These are phyloP conservation scores for Leccinum subgranulosum DNA, from an alignment of 768 basidiomycete species.

Conservation along the genomic window DNA sequence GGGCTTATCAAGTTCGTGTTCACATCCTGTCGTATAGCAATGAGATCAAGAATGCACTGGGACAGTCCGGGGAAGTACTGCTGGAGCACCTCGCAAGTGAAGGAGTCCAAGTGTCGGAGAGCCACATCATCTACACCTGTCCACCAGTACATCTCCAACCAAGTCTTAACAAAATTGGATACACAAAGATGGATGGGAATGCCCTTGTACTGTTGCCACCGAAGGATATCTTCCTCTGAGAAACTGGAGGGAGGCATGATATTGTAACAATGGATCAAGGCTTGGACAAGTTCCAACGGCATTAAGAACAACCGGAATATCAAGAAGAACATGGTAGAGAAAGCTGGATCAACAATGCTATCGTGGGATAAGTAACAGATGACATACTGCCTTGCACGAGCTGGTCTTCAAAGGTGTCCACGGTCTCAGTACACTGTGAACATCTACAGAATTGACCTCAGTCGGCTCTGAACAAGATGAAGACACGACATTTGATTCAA, in stretches of 20 bases:
- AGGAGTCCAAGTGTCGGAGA: slow-evolving; percentile 52
- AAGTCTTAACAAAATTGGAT: slow-evolving; percentile 89
- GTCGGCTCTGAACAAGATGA: slow-evolving; percentile 33
- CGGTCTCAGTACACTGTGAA: slow-evolving; percentile 31
- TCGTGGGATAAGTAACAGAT: slow-evolving; percentile 75
- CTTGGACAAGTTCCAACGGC: slow-evolving; percentile 70
- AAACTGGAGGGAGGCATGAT: slow-evolving; percentile 60
- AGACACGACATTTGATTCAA: slow-evolving; percentile 17
- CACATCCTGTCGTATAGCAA: slow-evolving; percentile 51
- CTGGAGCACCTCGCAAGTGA: slow-evolving; percentile 59
- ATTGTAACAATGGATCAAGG: slow-evolving; percentile 81
- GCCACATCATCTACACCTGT: slow-evolving; percentile 68
- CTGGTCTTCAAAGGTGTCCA: slow-evolving; percentile 48
- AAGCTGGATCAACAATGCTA: slow-evolving; percentile 81
- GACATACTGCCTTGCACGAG: slow-evolving; percentile 52
- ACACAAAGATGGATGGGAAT: slow-evolving; percentile 88
- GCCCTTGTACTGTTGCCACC: slow-evolving; percentile 88
- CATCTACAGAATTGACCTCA: slow-evolving; percentile 56
- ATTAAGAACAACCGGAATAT: slow-evolving; percentile 92
- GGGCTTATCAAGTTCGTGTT: slow-evolving; percentile 49
- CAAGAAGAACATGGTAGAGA: slow-evolving; percentile 88
- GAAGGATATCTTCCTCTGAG: slow-evolving; percentile 54
- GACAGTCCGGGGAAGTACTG: slow-evolving; percentile 66
- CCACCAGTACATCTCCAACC: slow-evolving; percentile 92
- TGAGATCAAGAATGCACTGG: slow-evolving; percentile 68